phyloP scores from a whole-genome alignment of 1,284 basidiomycete genomes.

The Austropuccinia psidii region DNA sequence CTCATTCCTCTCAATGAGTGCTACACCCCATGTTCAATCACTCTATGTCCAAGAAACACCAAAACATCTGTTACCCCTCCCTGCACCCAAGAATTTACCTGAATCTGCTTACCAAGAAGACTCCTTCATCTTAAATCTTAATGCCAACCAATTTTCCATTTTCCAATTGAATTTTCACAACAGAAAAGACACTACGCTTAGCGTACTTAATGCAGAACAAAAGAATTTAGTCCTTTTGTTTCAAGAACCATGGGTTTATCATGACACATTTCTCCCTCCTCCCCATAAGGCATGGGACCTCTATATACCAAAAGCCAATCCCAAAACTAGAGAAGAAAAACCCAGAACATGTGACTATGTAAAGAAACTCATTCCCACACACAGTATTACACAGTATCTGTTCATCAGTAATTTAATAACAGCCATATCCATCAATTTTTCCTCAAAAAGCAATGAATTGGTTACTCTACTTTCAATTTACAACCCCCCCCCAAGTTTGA shows the following conservation, averaged over 20 bases:
- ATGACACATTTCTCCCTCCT: background rate
- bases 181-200: conserved; percentile 8
- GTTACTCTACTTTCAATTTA: background rate
- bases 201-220: background rate
- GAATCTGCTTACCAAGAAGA: too few species aligned
- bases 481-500: too few species aligned
- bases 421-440: too few species aligned
- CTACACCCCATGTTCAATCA: too few species aligned
- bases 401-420: background rate
- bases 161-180: conserved; percentile 14
- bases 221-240: background rate
- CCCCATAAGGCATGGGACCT: background rate
- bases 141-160: too few species aligned
- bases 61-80: too few species aligned
- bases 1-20: too few species aligned
- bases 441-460: background rate
- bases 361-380: background rate
- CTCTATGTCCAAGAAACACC: too few species aligned
- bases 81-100: too few species aligned
- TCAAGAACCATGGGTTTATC: conserved; percentile 13
- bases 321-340: background rate
- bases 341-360: background rate
- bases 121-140: too few species aligned
- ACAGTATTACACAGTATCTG: background rate
- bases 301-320: background rate